These are phyloP conservation scores for Aspergillus fischeri DNA, from an alignment of 2,329 filamentous ascomycete genomes.

Conservation along the genomic window DNA sequence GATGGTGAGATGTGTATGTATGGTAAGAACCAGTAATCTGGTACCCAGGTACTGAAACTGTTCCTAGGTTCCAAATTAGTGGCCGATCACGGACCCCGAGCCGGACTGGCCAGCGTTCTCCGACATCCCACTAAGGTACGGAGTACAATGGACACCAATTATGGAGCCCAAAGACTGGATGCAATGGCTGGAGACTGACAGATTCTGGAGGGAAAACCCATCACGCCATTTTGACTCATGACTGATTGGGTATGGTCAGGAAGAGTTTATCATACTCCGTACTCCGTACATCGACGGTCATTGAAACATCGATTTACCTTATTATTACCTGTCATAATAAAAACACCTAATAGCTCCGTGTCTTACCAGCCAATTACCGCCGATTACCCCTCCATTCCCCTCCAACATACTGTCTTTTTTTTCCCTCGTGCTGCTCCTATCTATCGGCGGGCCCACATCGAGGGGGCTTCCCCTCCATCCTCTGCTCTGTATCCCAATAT, in stretches of 20 bases:
- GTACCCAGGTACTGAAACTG: too few relatives aligned
- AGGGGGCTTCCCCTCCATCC: not conserved
- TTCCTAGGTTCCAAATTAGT: not conserved
- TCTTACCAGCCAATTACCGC: not conserved
- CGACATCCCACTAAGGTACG: not conserved
- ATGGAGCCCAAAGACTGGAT: not conserved
- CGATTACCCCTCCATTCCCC: not conserved
- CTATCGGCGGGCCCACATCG: not conserved
- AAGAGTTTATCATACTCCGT: not conserved
- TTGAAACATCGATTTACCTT: not conserved
- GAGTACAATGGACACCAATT: too few relatives aligned
- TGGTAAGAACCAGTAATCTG: not conserved
- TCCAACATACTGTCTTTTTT: not conserved
- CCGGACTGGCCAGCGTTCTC: not conserved
- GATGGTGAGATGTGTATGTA: not conserved
- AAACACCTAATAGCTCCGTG: not conserved
- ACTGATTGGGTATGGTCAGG: not conserved
- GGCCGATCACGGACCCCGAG: not conserved
- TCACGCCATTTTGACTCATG: conserved; percentile 2
- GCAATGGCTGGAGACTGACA: not conserved
- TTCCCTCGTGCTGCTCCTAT: not conserved
- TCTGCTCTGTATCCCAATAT: not conserved
- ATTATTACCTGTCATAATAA: not conserved
- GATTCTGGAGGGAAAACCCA: not conserved
- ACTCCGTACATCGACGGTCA: not conserved